Percentiles rank a stretch among this genome's conserved stretches.
phyloP scores from a whole-genome alignment of 192 early-diverging fungal genomes.

The Linnemannia schmuckeri region DNA sequence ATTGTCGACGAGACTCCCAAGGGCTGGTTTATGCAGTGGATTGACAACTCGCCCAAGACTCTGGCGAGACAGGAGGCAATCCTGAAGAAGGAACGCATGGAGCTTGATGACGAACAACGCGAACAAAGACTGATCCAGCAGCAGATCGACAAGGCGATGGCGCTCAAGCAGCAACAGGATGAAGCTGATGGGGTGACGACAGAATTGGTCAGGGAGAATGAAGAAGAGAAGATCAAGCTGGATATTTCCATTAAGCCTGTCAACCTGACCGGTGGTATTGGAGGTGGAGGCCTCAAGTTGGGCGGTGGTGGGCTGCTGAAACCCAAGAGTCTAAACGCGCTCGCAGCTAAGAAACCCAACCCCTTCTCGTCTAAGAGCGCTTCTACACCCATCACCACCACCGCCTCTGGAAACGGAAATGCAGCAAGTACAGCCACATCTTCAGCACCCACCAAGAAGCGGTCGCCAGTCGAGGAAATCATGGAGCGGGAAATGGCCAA shows the following conservation, averaged over 20 bases:
- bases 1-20: constrained; percentile 92
- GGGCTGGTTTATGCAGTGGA: constrained; percentile 92
- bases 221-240: constrained; percentile 81
- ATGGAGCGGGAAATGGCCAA: constrained; percentile 65
- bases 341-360: constrained; percentile 48
- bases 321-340: constrained; percentile 39
- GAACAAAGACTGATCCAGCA: constrained; percentile 81
- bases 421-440: constrained; percentile 5
- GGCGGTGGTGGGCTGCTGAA: constrained; percentile 30
- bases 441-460: constrained; percentile 56
- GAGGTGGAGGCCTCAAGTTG: constrained; percentile 17
- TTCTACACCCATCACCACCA: constrained; percentile 18
- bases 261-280: constrained; percentile 7
- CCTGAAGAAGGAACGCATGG: constrained; percentile 81
- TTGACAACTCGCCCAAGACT: constrained; percentile 91
- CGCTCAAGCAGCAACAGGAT: constrained; percentile 14
- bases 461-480: constrained; percentile 74
- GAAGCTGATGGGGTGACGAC: constrained; percentile 48
- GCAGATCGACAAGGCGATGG: constrained; percentile 83
- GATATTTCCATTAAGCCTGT: constrained; percentile 67
- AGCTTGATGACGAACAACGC: constrained; percentile 90
- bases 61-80: constrained; percentile 86
- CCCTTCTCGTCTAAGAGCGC: constrained; percentile 41
- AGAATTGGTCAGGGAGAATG: constrained; percentile 74
- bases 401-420: not conserved